Evolutionary conservation across 352 stramenopile species (phyloP).

Genomic region (Globisporangium cystogenes): DNA sequence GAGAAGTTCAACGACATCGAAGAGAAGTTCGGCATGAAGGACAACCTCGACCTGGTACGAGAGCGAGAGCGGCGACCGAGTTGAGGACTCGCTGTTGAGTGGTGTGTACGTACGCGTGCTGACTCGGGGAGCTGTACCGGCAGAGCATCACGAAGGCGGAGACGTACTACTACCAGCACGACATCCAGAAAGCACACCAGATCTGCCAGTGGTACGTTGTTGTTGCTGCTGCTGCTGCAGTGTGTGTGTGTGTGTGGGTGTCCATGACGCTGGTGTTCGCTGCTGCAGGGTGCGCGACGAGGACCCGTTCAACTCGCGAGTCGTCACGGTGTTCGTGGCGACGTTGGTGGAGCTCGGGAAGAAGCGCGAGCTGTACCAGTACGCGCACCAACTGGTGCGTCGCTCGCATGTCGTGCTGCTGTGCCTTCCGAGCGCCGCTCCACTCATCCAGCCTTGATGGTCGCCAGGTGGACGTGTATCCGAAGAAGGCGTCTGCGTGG

Average conservation of each 20-base stretch:
- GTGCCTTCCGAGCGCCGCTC: no score
- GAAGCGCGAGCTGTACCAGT: constrained; percentile 94
- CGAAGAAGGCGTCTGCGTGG: constrained; percentile 91
- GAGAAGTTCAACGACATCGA: constrained; percentile 65
- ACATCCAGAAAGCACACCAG: constrained; percentile 72
- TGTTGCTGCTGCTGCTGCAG: no score
- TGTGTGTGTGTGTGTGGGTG: no score
- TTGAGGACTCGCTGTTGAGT: no score
- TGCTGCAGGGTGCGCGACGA: constrained; percentile 46
- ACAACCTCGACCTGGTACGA: constrained; percentile 68
- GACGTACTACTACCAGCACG: constrained; percentile 83
- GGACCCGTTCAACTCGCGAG: constrained; percentile 79
- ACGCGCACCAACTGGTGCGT: constrained; percentile 91
- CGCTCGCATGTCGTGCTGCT: neutral
- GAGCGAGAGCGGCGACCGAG: no score
- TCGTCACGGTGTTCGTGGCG: constrained; percentile 83
- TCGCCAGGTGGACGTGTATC: constrained; percentile 88
- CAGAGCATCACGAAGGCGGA: constrained; percentile 76
- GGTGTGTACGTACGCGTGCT: neutral
- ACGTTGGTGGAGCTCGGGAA: constrained; percentile 90
- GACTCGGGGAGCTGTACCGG: neutral
- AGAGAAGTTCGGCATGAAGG: constrained; percentile 37
- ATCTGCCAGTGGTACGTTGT: constrained; percentile 72
- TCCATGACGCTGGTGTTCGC: neutral
- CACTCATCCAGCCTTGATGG: no score